phyloP scores from a whole-genome alignment of 345 rosid species.

The Pseudoturritis turrita region DNA sequence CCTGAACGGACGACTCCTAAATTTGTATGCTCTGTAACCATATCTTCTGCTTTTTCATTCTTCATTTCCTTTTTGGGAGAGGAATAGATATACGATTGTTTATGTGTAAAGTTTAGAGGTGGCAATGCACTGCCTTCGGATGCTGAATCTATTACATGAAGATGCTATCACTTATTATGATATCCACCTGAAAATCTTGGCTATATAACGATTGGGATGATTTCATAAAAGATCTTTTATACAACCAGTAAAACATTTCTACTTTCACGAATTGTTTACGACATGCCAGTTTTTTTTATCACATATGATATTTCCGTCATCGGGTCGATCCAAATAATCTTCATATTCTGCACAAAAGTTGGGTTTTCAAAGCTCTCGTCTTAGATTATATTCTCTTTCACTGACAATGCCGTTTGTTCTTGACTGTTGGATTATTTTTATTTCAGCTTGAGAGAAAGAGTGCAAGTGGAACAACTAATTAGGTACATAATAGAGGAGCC shows the following conservation, averaged over 20 bases:
- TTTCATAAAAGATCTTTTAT: background rate
- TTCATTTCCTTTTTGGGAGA: background rate
- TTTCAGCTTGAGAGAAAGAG: constrained; percentile 74
- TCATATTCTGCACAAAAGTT: background rate
- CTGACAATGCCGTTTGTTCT: background rate
- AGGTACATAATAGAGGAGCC: constrained; percentile 77
- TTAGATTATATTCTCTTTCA: background rate
- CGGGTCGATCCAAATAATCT: background rate
- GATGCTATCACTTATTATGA: background rate
- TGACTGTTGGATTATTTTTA: constrained; percentile 12
- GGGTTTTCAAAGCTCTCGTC: background rate
- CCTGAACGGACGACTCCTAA: constrained; percentile 76
- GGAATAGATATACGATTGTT: background rate
- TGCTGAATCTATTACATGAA: background rate
- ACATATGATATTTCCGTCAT: background rate
- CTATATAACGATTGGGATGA: background rate
- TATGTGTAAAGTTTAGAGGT: background rate
- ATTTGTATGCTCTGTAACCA: constrained; percentile 51
- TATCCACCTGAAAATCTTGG: constrained; percentile 1
- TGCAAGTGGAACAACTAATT: constrained; percentile 77
- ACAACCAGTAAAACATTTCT: background rate
- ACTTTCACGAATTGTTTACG: background rate
- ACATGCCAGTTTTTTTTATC: constrained; percentile 5
- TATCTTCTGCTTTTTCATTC: background rate
- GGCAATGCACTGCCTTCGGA: background rate